Base-by-base conservation (phyloP, 2,329 filamentous ascomycete species). In the Torrubiellomyces zombiae region DNA sequence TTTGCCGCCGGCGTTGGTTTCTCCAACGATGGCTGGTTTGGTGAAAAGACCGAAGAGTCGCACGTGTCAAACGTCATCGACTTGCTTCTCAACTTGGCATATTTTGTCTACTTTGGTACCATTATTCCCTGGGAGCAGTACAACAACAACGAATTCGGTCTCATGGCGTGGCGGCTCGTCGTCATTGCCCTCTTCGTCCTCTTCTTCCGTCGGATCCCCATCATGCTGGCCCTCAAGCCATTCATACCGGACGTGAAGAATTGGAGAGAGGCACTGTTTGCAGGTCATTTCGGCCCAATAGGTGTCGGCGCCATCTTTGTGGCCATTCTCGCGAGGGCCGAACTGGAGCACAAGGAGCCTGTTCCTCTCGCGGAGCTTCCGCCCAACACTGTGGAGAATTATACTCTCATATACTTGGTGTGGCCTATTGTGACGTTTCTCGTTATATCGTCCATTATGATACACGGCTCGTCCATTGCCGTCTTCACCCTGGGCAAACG, bases 51-150 rank as follows among this genome's bases (percentile, higher is more conserved):
- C 0, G 89, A 98, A 47, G 89, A 98, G 51, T 86, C 89, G 0
- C 89, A 95, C 48, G 89, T 98, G 7, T 95, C 86, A 49, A 95
- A 98, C 69, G 89, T 98, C 47, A 98, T 98, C 44, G 89, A 98
- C 60, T 54, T 98, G 48, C 60, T 98, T 32, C 74, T 98, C 57
- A 98, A 98, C 52, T 67, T 98, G 71, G 69, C 86, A 3, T 98
- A 95, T 52, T 98, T 98, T 50, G 89, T 98, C 38, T 98, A 89
- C 48, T 78, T 98, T 35, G 89, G 89, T 26, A 82, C 89, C 27
- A 94, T 98, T 48, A 89, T 98, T 32, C 89, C 89, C 1, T 98
- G 89, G 89, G 70, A 77, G 39, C 74, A 82, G 47, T 98, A 74
- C 63, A 93, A 95, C 56, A 61, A 73, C 30, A 59, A 65, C 2